phyloP scores from a whole-genome alignment of 306 rosid genomes.

The Calophaca sinica region DNA sequence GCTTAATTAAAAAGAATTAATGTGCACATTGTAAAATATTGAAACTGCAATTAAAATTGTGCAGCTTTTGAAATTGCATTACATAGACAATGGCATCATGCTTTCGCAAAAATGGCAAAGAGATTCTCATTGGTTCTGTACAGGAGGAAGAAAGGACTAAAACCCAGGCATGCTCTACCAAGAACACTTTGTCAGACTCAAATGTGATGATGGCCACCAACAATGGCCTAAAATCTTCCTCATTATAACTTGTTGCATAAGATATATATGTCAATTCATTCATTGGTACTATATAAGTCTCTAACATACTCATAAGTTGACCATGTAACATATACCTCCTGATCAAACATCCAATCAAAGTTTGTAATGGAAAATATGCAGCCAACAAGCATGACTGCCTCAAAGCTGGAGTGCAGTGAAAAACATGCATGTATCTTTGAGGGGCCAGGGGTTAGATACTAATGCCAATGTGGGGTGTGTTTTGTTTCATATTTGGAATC shows the following conservation, averaged over 20 bases:
- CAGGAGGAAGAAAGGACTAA: neutral
- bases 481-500: conserved; percentile 41
- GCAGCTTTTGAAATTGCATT: conserved; percentile 26
- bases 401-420: conserved; percentile 50
- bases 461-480: conserved; percentile 46
- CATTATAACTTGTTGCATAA: conserved; percentile 38
- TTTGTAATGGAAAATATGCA: conserved; percentile 42
- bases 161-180: conserved; percentile 29
- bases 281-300: neutral
- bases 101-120: conserved; percentile 26
- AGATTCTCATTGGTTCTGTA: neutral
- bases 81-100: conserved; percentile 48
- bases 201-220: conserved; percentile 58
- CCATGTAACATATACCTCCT: conserved; percentile 49
- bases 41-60: conserved; percentile 19
- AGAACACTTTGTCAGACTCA: conserved; percentile 52
- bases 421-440: conserved; percentile 42
- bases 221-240: conserved; percentile 58
- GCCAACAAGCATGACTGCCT: conserved; percentile 42
- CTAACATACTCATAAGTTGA: conserved; percentile 54
- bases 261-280: conserved; percentile 41
- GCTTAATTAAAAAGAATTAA: neutral
- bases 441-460: conserved; percentile 46
- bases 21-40: conserved; percentile 19
- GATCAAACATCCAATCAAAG: conserved; percentile 56